Evolutionary conservation across 257 asterid species (phyloP), one percentile per base, ranked within the genome.

Genomic region (Handroanthus guayacan): DNA sequence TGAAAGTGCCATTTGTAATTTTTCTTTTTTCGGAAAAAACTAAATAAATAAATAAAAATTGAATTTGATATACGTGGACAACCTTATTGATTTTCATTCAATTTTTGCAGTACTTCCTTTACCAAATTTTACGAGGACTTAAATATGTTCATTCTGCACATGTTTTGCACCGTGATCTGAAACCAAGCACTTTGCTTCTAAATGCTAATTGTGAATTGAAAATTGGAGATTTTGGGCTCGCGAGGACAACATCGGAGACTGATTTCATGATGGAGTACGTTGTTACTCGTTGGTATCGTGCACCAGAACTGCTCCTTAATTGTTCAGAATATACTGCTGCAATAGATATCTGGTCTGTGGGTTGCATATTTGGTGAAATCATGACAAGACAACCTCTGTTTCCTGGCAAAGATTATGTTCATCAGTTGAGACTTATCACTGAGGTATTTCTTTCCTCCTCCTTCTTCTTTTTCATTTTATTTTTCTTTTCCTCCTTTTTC

Each of bases 201-300:
- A 92, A 92, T 82, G 89, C 92, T 55, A 92, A 89, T 55, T 89
- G 97, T 52, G 97, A 92, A 71, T 83, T 92, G 51, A 92, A 92
- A 82, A 85, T 90, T 50, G 97, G 90, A 67, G 97, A 92, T 83
- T 92, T 92, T 55, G 97, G 97, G 82, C 97, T 92, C 62, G 97
- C 97, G 37, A 87, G 97, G 88, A 92, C 97, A 11, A 92, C 98
- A 31, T 90, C 98, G 10, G 98, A 92, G 87, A 93, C 98, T 9
- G 98, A 93, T 84, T 93, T 93, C 83, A 93, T 93, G 98, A 93
- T 96, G 5, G 98, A 92, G 86, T 92, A 93, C 52, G 97, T 92
- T 37, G 98, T 92, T 48, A 92, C 98, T 68, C 97, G 97, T 38
- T 92, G 97, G 97, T 92, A 92, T 58, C 89, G 98, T 45, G 98